phyloP scores from a whole-genome alignment of 2,329 filamentous ascomycete genomes.

The Neonectria ditissima region DNA sequence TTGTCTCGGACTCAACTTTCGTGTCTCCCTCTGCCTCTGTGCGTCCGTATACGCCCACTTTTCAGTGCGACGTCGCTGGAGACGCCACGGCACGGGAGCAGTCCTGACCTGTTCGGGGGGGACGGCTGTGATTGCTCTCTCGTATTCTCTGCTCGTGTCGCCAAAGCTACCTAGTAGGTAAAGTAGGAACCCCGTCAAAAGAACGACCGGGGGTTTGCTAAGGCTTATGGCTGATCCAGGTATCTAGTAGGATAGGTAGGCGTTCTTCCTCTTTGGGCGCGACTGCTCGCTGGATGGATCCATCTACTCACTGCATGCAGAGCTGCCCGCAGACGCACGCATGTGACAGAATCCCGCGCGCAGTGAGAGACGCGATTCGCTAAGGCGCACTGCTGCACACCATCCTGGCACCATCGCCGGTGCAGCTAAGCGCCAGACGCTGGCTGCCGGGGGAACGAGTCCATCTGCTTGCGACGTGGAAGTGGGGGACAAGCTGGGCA shows the following conservation, averaged over 20 bases:
- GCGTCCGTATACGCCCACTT: not conserved
- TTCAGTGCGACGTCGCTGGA: slow-evolving; percentile 4
- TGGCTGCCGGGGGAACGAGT: slow-evolving; percentile 4
- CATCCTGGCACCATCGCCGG: slow-evolving; percentile 13
- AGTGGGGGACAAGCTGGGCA: no score
- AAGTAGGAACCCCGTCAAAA: slow-evolving; percentile 7
- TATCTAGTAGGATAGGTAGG: no score
- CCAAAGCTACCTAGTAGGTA: not conserved
- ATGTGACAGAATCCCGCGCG: not conserved
- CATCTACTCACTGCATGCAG: slow-evolving; percentile 1
- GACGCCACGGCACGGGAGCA: no score
- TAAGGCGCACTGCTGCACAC: slow-evolving; percentile 17
- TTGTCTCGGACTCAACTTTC: no score
- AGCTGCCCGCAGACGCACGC: slow-evolving; percentile 8
- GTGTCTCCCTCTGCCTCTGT: not conserved
- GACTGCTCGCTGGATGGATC: not conserved
- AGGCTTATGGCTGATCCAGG: not conserved
- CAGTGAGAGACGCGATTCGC: slow-evolving; percentile 19
- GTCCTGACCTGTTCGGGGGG: not conserved
- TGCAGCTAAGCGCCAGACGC: slow-evolving; percentile 34
- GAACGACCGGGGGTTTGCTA: slow-evolving; percentile 15
- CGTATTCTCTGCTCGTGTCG: slow-evolving; percentile 16
- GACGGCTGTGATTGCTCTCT: slow-evolving; percentile 15
- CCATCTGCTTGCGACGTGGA: no score
- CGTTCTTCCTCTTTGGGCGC: not conserved